These are phyloP conservation scores for Populus hybrid DNA, from an alignment of 441 rosid genomes.

Conservation along the genomic window DNA sequence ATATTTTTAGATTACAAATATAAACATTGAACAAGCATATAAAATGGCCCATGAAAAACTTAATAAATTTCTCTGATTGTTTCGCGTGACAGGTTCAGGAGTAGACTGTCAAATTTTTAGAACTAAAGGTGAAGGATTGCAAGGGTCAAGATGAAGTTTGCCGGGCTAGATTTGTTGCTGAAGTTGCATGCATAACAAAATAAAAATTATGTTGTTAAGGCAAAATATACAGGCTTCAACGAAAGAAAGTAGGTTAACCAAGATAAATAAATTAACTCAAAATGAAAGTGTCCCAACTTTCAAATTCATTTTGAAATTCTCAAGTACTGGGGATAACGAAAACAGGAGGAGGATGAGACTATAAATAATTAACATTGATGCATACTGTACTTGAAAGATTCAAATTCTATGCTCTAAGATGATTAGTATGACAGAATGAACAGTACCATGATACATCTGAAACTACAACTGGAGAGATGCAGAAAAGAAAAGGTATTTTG, in stretches of 20 bases:
- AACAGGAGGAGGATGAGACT: background rate
- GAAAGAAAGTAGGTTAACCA: background rate
- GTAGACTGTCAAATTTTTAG: background rate
- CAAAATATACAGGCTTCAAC: background rate
- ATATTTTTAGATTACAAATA: background rate
- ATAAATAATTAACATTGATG: conserved; percentile 14
- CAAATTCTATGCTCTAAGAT: too few relatives aligned
- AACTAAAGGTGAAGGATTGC: background rate
- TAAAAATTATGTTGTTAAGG: too few relatives aligned
- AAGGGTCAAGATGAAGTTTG: background rate
- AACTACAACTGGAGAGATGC: conserved; percentile 8
- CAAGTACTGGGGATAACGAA: conserved; percentile 15
- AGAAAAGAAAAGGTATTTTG: background rate
- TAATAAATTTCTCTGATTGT: background rate
- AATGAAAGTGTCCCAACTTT: conserved; percentile 4
- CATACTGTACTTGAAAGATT: background rate
- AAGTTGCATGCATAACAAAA: background rate
- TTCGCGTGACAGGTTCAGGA: background rate
- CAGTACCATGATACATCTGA: conserved; percentile 14
- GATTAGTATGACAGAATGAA: background rate
- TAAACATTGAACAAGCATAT: background rate
- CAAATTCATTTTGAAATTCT: conserved; percentile 20
- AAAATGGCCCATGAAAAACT: background rate
- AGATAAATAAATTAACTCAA: background rate
- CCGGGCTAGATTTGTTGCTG: background rate